Evolutionary conservation across 768 basidiomycete species (phyloP).

Genomic region (Cystobasidiopsis lactophilus): DNA sequence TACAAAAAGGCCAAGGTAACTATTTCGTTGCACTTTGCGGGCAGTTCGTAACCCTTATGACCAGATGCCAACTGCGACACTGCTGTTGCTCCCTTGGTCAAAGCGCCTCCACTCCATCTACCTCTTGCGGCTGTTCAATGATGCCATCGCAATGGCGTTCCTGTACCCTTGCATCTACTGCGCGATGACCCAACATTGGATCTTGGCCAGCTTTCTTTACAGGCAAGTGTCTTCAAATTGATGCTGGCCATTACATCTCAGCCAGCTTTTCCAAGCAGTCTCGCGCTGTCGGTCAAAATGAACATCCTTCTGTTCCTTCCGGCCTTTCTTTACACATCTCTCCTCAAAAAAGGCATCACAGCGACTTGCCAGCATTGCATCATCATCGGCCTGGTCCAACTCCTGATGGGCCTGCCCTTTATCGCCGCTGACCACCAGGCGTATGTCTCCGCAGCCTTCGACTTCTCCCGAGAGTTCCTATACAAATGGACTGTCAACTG

Average conservation of each 20-base stretch:
- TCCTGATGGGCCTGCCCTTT: constrained; percentile 48
- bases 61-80: constrained; percentile 18
- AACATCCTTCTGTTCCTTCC: constrained; percentile 74
- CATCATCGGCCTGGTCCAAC: constrained; percentile 20
- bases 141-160: constrained; percentile 45
- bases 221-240: constrained; percentile 31
- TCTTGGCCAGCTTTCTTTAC: constrained; percentile 43
- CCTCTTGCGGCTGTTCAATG: constrained; percentile 78
- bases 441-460: constrained; percentile 60
- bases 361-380: constrained; percentile 12
- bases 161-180: constrained; percentile 39
- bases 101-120: constrained; percentile 89
- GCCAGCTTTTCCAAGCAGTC: constrained; percentile 26
- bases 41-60: background rate
- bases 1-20: constrained; percentile 31
- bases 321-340: constrained; percentile 52
- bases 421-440: constrained; percentile 36
- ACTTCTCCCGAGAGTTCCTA: constrained; percentile 67
- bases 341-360: constrained; percentile 19
- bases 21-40: constrained; percentile 23
- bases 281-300: constrained; percentile 86
- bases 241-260: constrained; percentile 1
- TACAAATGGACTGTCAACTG: constrained; percentile 98
- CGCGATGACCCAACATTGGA: constrained; percentile 35
- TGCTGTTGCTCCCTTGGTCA: constrained; percentile 48